Percentiles rank a stretch among this genome's conserved stretches.
These are phyloP conservation scores for Corniculantispora saksenae DNA, from an alignment of 2,329 filamentous ascomycete genomes.

Conservation along the genomic window DNA sequence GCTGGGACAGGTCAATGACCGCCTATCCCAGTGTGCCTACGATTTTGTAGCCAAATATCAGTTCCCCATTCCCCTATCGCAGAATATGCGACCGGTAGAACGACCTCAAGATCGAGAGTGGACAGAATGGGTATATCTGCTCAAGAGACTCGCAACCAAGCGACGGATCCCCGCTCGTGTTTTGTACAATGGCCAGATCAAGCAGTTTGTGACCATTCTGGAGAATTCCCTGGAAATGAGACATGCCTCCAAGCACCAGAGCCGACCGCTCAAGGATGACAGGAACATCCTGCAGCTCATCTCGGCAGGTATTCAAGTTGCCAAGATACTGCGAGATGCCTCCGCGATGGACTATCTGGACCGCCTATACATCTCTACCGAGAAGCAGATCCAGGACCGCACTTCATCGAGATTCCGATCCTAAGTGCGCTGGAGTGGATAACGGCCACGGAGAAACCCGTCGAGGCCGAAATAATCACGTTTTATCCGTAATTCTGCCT, in stretches of 20 bases:
- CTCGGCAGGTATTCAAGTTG: conserved; percentile 82
- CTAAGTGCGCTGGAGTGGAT: background rate
- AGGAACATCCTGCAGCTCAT: conserved; percentile 86
- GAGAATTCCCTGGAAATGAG: conserved; percentile 89
- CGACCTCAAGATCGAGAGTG: conserved; percentile 78
- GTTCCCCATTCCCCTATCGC: conserved; percentile 81
- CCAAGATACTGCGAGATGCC: conserved; percentile 83
- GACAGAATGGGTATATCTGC: conserved; percentile 88
- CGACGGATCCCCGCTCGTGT: conserved; percentile 81
- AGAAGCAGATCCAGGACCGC: conserved; percentile 74
- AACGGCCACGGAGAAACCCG: conserved; percentile 1
- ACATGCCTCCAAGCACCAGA: conserved; percentile 81
- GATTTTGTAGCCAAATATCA: conserved; percentile 91
- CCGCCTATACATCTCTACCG: conserved; percentile 78
- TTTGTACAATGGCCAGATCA: conserved; percentile 87
- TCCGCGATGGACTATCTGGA: conserved; percentile 82
- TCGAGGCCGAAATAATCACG: conserved; percentile 1
- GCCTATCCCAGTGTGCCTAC: conserved; percentile 81
- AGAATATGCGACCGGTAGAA: conserved; percentile 77
- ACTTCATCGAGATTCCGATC: conserved; percentile 43
- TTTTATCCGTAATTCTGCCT: conserved; percentile 19
- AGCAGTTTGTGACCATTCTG: conserved; percentile 83
- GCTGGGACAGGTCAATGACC: conserved; percentile 77
- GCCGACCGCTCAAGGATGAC: conserved; percentile 82
- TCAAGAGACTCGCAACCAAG: conserved; percentile 84